Conservation (phyloP, 257 asterid genomes). For the Gardenia jasminoides region DNA sequence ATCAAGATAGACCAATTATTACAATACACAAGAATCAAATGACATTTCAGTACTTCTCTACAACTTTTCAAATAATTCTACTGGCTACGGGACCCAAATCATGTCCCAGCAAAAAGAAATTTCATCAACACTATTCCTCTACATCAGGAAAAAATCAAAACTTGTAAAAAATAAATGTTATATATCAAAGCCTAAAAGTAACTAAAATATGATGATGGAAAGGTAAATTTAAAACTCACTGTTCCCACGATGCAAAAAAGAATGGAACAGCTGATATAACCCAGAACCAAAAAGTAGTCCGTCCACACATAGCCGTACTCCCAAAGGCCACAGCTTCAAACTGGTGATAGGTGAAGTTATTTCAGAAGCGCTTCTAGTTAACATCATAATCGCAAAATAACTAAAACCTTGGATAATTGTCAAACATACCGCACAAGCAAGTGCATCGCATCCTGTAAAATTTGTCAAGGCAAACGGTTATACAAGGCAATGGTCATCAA, state of each 20-base stretch:
- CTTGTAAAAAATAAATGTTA: not conserved
- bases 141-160: not conserved
- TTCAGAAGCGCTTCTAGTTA: slow-evolving; percentile 16
- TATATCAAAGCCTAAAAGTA: not conserved
- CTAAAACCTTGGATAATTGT: slow-evolving; percentile 10
- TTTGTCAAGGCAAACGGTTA: slow-evolving; percentile 20
- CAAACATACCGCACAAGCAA: slow-evolving; percentile 87
- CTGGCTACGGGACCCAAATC: not conserved
- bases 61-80: not conserved
- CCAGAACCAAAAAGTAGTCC: slow-evolving; percentile 83
- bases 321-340: slow-evolving; percentile 89
- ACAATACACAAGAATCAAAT: not conserved
- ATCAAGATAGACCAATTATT: not conserved
- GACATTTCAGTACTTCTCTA: not conserved
- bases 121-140: not conserved
- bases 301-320: slow-evolving; percentile 88
- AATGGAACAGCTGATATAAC: slow-evolving; percentile 81
- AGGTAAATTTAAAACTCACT: slow-evolving; percentile 38
- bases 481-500: slow-evolving; percentile 22
- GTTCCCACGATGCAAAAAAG: slow-evolving; percentile 90
- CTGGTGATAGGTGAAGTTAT: slow-evolving; percentile 35
- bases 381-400: slow-evolving; percentile 11
- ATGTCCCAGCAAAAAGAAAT: not conserved
- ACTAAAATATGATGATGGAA: not conserved
- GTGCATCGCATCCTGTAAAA: slow-evolving; percentile 92